Conservation (phyloP, 148 eudicot species). For the Amaranthus cruentus region DNA sequence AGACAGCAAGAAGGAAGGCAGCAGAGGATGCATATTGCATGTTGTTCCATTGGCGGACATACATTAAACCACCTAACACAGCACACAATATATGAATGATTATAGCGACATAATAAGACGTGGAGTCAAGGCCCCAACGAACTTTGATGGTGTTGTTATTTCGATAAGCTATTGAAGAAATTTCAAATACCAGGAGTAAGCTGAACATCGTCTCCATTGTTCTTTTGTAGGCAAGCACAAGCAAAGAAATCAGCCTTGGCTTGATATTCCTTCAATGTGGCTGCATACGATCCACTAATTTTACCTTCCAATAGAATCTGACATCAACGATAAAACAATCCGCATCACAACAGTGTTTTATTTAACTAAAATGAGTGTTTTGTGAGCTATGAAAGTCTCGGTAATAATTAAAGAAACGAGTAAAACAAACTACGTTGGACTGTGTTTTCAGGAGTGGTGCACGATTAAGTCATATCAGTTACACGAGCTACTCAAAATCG, state of each 20-base stretch:
- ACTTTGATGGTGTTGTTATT: too few species aligned
- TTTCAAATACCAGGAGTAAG: conserved; percentile 26
- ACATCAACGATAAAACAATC: not conserved
- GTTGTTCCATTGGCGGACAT: conserved; percentile 72
- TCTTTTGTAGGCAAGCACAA: conserved; percentile 77
- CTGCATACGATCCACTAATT: conserved; percentile 41
- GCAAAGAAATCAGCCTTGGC: conserved; percentile 81
- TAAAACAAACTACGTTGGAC: too few species aligned
- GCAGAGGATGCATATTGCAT: conserved; percentile 50
- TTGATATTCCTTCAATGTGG: conserved; percentile 57
- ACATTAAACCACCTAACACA: conserved; percentile 60
- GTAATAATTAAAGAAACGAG: too few species aligned
- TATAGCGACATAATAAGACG: not conserved
- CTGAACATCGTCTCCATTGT: conserved; percentile 44
- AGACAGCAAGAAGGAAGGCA: conserved; percentile 34
- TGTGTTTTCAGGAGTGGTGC: too few species aligned
- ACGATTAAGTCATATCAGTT: too few species aligned
- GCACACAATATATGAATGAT: not conserved
- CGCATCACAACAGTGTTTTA: too few species aligned
- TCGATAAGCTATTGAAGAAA: too few species aligned
- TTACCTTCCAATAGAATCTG: conserved; percentile 64
- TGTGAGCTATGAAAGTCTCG: too few species aligned
- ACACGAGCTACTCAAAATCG: too few species aligned
- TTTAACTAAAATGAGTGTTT: too few species aligned
- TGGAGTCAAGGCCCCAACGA: too few species aligned